A percentile compares a stretch with the other conserved stretches of the same genome.
Evolutionary conservation across 73 alveolate species (phyloP).

Genomic region (Halteria grandinella): DNA sequence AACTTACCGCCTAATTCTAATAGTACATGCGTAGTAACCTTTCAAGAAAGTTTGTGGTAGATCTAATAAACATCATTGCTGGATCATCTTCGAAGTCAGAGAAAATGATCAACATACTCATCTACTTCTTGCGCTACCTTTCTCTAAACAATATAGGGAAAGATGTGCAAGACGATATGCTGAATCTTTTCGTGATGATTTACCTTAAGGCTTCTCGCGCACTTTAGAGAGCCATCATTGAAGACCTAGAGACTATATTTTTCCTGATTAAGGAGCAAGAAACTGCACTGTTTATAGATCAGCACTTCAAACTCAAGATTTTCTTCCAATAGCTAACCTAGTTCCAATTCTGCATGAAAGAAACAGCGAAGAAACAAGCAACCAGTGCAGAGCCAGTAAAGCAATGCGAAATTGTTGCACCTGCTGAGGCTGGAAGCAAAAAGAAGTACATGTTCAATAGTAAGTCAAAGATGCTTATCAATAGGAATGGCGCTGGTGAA

Average conservation of each 20-base stretch:
- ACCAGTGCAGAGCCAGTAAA: no score
- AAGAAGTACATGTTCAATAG: no score
- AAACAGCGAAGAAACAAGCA: no score
- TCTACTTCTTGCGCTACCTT: background rate
- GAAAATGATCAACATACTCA: slow-evolving; percentile 10
- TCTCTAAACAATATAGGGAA: background rate
- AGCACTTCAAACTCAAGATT: slow-evolving; percentile 22
- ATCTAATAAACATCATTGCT: slow-evolving; percentile 25
- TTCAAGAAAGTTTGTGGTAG: slow-evolving; percentile 10
- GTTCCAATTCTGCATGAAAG: slow-evolving; percentile 32
- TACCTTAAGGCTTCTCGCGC: background rate
- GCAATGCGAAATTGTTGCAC: no score
- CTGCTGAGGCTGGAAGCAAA: no score
- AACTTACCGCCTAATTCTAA: background rate
- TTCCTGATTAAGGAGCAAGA: slow-evolving; percentile 19
- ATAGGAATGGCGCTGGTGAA: no score
- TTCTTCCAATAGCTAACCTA: slow-evolving; percentile 2
- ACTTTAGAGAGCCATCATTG: slow-evolving; percentile 5
- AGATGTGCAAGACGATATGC: slow-evolving; percentile 32
- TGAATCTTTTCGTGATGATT: slow-evolving; percentile 17
- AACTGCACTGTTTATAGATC: slow-evolving; percentile 14
- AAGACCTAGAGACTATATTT: slow-evolving; percentile 23
- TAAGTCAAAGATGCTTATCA: no score
- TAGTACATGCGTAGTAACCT: slow-evolving; percentile 1
- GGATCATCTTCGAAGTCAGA: slow-evolving; percentile 13